phyloP scores from a whole-genome alignment of 2,329 filamentous ascomycete species.

The Sporothrix inflata region DNA sequence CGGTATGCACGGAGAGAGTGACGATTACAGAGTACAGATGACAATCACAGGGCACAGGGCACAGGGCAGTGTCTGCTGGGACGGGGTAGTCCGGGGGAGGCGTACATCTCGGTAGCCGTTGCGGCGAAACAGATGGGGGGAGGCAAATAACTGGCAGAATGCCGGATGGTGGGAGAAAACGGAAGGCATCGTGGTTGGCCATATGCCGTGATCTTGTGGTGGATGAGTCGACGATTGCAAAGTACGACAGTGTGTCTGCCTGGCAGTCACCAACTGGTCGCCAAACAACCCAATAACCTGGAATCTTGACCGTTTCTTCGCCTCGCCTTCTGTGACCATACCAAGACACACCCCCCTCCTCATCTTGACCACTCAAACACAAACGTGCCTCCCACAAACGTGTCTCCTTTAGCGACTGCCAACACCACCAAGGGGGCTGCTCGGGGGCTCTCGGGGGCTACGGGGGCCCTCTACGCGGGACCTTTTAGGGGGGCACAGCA shows the following conservation, averaged over 20 bases:
- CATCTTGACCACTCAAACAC: neutral
- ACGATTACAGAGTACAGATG: constrained; percentile 7
- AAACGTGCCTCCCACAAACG: neutral
- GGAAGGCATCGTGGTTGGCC: neutral
- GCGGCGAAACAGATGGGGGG: neutral
- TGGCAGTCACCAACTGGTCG: neutral
- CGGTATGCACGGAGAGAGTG: neutral
- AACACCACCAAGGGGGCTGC: neutral
- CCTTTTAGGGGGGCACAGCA: neutral
- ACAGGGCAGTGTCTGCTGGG: neutral
- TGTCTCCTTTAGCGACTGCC: neutral
- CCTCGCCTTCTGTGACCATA: neutral
- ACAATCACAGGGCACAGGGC: neutral
- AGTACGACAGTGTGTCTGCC: constrained; percentile 13
- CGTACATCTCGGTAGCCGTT: neutral
- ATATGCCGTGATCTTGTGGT: neutral
- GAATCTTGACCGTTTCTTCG: neutral
- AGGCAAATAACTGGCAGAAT: neutral
- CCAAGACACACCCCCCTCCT: neutral
- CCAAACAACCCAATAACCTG: neutral
- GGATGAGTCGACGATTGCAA: neutral
- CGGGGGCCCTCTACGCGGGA: neutral
- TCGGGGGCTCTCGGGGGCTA: neutral
- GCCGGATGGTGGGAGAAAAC: neutral
- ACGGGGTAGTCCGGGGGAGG: constrained; percentile 1